Evolutionary conservation across 2,329 filamentous ascomycete genomes (phyloP), one percentile per base, ranked within the genome.

Genomic region (Exophiala sp.): DNA sequence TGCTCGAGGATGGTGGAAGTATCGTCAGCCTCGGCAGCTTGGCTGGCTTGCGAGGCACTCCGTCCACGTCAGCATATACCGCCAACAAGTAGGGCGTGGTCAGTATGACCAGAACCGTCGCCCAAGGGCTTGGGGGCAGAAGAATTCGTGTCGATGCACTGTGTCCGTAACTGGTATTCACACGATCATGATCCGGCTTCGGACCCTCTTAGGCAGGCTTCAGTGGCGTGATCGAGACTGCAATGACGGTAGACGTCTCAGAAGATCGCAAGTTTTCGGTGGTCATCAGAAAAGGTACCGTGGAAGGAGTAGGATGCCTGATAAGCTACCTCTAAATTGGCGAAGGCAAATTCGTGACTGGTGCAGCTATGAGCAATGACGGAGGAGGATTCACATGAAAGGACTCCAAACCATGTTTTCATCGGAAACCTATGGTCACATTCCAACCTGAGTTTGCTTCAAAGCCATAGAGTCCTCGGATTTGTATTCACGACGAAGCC

Each of bases 81-180:
- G 66, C 76, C 0, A 68, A 71, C 6, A 79, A 80, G 60, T 76
- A 79, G 54, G 77, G 73, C n/a, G 71, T 79, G 0, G 67, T 76
- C 29, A 77, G 77, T 0, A 65, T 78, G 10, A 75, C 78, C 73
- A 68, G 76, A 16, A 69, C 72, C 47, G 69, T 66, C 2, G 63
- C 69, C 3, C 65, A 58, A 16, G 69, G 71, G 50, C 62, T 59
- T 12, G 69, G 65, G 0, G 64, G 62, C 3, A n/a, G n/a, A n/a
- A n/a, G n/a, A n/a, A 70, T 72, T 29, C 60, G 70, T 29, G 65
- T 72, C 10, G 72, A 72, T 47, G 63, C 66, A 10, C 16, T 29
- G 12, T 6, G 18, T 14, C 11, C 11, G 42, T 45, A 45, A 8
- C 16, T 21, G 14, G 10, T 45, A 18, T 12, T 32, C 16, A 8